Evolutionary conservation across 805 yeast genomes (phyloP).

Genomic region (Vanderwaltozyma polyspora): DNA sequence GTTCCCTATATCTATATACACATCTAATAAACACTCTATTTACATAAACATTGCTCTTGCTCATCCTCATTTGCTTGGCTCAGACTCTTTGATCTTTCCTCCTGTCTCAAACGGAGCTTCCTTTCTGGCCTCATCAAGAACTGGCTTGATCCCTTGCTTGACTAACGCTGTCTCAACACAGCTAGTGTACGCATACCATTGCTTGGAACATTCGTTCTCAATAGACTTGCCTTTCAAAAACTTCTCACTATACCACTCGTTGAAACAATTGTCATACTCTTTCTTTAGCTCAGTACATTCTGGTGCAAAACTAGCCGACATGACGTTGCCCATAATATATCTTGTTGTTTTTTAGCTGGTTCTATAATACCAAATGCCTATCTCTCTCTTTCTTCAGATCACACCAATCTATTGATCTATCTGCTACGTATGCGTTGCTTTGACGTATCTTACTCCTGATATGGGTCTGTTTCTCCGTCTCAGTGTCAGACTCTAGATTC

Average conservation of each 20-base stretch:
- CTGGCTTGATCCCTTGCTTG: slow-evolving; percentile 66
- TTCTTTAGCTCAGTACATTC: slow-evolving; percentile 85
- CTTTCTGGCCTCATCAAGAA: slow-evolving; percentile 78
- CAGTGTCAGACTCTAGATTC: too few relatives aligned
- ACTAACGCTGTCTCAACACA: slow-evolving; percentile 69
- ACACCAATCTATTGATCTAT: too few relatives aligned
- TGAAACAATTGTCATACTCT: slow-evolving; percentile 86
- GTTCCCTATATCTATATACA: too few relatives aligned
- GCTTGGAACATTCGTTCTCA: slow-evolving; percentile 80
- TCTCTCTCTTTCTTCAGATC: too few relatives aligned
- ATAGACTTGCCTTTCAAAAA: slow-evolving; percentile 45
- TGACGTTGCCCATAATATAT: slow-evolving; percentile 54
- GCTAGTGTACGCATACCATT: slow-evolving; percentile 81
- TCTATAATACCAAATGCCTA: too few relatives aligned
- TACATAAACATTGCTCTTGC: too few relatives aligned
- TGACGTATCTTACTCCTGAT: too few relatives aligned
- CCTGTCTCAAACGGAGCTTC: slow-evolving; percentile 81
- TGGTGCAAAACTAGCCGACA: slow-evolving; percentile 90
- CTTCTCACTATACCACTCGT: slow-evolving; percentile 87
- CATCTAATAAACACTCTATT: too few relatives aligned
- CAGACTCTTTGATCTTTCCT: slow-evolving; percentile 30
- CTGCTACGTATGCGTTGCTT: too few relatives aligned
- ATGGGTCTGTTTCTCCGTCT: too few relatives aligned
- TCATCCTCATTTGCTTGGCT: too few relatives aligned
- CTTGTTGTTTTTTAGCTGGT: too few relatives aligned